Conservation (phyloP, 768 basidiomycete genomes). For the Termitomyces sp. region DNA sequence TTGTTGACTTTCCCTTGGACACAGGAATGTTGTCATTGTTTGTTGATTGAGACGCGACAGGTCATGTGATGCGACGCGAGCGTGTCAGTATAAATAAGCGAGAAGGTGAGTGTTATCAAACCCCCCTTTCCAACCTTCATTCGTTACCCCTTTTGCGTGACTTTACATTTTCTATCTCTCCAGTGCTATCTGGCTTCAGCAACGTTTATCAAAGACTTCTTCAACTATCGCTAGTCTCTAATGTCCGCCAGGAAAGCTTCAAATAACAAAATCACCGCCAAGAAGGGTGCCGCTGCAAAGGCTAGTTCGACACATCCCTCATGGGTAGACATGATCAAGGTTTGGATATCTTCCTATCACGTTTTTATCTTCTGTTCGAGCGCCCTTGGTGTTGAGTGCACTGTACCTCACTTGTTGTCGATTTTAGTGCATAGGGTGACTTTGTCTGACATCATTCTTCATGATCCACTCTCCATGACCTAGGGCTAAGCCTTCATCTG, state of each 20-base stretch:
- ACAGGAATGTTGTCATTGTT: slow-evolving; percentile 13
- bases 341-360: slow-evolving; percentile 24
- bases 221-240: slow-evolving; percentile 17
- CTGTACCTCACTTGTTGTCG: not conserved
- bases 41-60: slow-evolving; percentile 34
- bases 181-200: slow-evolving; percentile 13
- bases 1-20: not conserved
- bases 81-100: slow-evolving; percentile 44
- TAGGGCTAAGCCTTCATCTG: not conserved
- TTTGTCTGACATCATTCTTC: slow-evolving; percentile 9
- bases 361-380: not conserved
- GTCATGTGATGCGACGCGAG: slow-evolving; percentile 39
- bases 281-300: slow-evolving; percentile 31
- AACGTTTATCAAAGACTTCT: slow-evolving; percentile 8
- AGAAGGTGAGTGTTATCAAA: slow-evolving; percentile 28
- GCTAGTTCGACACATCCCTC: slow-evolving; percentile 46
- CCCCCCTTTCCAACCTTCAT: slow-evolving; percentile 30
- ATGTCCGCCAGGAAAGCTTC: slow-evolving; percentile 32
- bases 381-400: not conserved
- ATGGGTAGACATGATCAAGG: slow-evolving; percentile 82
- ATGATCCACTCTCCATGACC: slow-evolving; percentile 1
- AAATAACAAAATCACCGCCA: slow-evolving; percentile 42
- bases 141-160: slow-evolving; percentile 12
- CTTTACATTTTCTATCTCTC: slow-evolving; percentile 16
- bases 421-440: slow-evolving; percentile 19